Evolutionary conservation across 129 eudicot species (phyloP), one percentile per base, ranked within the genome.

Genomic region (Glebionis coronaria): DNA sequence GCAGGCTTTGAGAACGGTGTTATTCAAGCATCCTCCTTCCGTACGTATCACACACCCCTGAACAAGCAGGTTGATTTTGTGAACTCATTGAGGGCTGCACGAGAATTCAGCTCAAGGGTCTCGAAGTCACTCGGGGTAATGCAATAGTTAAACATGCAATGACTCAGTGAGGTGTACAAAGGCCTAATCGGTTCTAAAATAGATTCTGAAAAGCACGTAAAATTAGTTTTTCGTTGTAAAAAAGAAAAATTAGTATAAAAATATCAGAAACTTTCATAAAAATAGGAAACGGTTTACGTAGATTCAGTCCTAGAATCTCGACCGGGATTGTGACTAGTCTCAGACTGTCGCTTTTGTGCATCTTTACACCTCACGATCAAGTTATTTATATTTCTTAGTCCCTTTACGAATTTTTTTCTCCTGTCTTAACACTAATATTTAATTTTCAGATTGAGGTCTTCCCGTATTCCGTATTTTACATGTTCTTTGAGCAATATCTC

Each of bases 401-500:
- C 28, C 7, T 15, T 27, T 12, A 18, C 25, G 0, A 18, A 11
- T 18, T 50, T 15, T 20, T 55, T 20, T 63, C 57, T 35, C 19
- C 44, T 15, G 38, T 40, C 70, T 28, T 76, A 74, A 76, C 63
- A 12, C 7, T 15, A 20, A 31, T 59, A 46, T 50, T 38, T 15
- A n/a, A 52, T 15, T 19, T 85, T 85, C 90, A 94, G 99, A 89
- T 94, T 67, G 97, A 94, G 47, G 70, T 94, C 31, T 94, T 86
- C 61, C 99, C 99, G 12, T 94, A 94, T 81, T 87, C 99, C 0
- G 97, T 89, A 50, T 94, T 82, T 77, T 94, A 94, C 83, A 89
- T 83, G 79, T 94, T 89, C 81, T 94, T 94, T 76, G 99, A 94
- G 83, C 99, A 94, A 80, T 94, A 94, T 76, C 93, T 94, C 69